A percentile compares a stretch with the other conserved stretches of the same genome.
These are phyloP conservation scores for Aspergillus ochraceoroseus DNA, from an alignment of 2,329 filamentous ascomycete species.

Conservation along the genomic window DNA sequence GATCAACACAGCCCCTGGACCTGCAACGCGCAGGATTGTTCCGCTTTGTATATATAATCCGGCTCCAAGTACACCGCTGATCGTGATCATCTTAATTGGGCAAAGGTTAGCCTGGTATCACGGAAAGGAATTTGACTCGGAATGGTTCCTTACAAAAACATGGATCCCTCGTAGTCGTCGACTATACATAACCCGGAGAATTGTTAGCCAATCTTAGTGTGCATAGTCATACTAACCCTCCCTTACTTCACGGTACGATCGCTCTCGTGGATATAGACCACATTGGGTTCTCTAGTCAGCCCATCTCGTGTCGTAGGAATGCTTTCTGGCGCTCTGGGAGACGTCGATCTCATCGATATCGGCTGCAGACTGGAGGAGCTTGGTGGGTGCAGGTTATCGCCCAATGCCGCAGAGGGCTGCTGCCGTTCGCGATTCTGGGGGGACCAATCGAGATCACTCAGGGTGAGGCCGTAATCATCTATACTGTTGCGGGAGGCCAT, in stretches of 20 bases:
- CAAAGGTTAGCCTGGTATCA: not conserved
- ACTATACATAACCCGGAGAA: conserved; percentile 4
- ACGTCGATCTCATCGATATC: conserved; percentile 7
- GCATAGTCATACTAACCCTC: conserved; percentile 5
- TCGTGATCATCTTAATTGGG: conserved; percentile 32
- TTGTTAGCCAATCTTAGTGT: conserved; percentile 11
- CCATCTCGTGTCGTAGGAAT: not conserved
- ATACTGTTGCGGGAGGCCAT: conserved; percentile 13
- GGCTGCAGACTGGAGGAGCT: conserved; percentile 5
- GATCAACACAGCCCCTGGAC: conserved; percentile 32
- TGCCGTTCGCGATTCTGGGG: not conserved
- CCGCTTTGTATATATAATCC: conserved; percentile 34
- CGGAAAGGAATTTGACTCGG: not conserved
- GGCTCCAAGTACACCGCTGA: conserved; percentile 35
- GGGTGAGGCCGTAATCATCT: conserved; percentile 7
- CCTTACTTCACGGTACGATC: conserved; percentile 21
- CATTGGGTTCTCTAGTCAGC: not conserved
- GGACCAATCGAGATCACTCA: conserved; percentile 14
- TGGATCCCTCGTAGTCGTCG: conserved; percentile 24
- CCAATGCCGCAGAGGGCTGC: conserved; percentile 1
- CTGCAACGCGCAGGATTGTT: conserved; percentile 33
- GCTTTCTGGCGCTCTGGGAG: conserved; percentile 5
- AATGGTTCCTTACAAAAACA: conserved; percentile 21
- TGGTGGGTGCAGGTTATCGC: conserved; percentile 5
- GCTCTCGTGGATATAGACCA: conserved; percentile 6